Evolutionary conservation across 352 stramenopile species (phyloP).

Genomic region (Globisporangium viniferum): DNA sequence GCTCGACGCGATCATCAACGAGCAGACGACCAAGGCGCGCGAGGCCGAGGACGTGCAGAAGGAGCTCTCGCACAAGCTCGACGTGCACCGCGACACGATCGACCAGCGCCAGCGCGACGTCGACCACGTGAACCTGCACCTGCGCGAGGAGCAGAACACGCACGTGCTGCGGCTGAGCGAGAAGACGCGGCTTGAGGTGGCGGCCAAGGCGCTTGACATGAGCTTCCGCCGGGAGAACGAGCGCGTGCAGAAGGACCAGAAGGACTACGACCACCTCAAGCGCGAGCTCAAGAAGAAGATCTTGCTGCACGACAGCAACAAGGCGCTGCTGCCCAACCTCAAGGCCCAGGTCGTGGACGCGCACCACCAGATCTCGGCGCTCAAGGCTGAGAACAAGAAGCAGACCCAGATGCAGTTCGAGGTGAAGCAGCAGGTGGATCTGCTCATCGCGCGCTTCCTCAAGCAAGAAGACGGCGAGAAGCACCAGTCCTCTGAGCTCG

Average conservation of each 20-base stretch:
- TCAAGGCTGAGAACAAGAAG: slow-evolving; percentile 69
- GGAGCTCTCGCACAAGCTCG: slow-evolving; percentile 82
- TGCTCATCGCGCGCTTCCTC: slow-evolving; percentile 87
- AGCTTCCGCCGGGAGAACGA: slow-evolving; percentile 59
- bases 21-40: slow-evolving; percentile 50
- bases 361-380: slow-evolving; percentile 54
- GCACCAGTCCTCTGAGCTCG: slow-evolving; percentile 56
- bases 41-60: slow-evolving; percentile 79
- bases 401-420: slow-evolving; percentile 60
- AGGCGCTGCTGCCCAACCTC: slow-evolving; percentile 77
- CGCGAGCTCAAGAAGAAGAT: slow-evolving; percentile 89
- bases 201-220: slow-evolving; percentile 47
- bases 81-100: slow-evolving; percentile 88
- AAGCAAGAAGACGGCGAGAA: slow-evolving; percentile 86
- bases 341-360: slow-evolving; percentile 78
- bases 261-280: slow-evolving; percentile 85
- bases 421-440: slow-evolving; percentile 90
- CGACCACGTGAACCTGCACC: slow-evolving; percentile 81
- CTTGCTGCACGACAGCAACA: slow-evolving; percentile 61
- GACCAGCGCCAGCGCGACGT: slow-evolving; percentile 91
- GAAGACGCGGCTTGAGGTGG: slow-evolving; percentile 70
- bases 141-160: slow-evolving; percentile 85
- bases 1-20: slow-evolving; percentile 37
- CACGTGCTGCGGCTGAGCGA: slow-evolving; percentile 70
- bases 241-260: slow-evolving; percentile 53